phyloP scores from a whole-genome alignment of 2,329 filamentous ascomycete species.

The Tolypocladium nubicola region DNA sequence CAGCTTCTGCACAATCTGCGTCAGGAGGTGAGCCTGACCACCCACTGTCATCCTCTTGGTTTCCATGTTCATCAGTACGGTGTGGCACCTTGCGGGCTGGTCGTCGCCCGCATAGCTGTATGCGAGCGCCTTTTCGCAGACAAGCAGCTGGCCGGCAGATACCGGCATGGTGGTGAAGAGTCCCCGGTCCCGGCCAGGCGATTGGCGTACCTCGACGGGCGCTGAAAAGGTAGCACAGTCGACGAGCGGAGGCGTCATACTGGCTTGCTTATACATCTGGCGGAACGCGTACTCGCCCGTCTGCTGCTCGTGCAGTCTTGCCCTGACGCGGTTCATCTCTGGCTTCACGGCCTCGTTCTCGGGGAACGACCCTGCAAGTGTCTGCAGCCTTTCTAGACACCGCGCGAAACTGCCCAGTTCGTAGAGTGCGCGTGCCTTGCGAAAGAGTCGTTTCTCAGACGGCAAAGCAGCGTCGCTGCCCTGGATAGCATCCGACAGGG shows the following conservation, averaged over 20 bases:
- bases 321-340: constrained; percentile 17
- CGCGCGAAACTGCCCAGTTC: constrained; percentile 24
- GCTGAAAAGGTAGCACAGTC: constrained; percentile 36
- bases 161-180: constrained; percentile 39
- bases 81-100: neutral
- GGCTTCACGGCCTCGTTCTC: constrained; percentile 17
- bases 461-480: constrained; percentile 5
- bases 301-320: constrained; percentile 25
- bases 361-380: constrained; percentile 21
- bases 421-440: constrained; percentile 34
- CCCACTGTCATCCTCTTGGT: constrained; percentile 16
- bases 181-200: constrained; percentile 32
- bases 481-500: constrained; percentile 17
- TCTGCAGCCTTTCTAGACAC: constrained; percentile 22
- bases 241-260: constrained; percentile 10
- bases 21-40: constrained; percentile 28
- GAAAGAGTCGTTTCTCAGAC: constrained; percentile 32
- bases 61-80: constrained; percentile 20
- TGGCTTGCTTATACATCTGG: too few species aligned
- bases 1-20: constrained; percentile 32
- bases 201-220: constrained; percentile 28
- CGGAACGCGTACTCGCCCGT: constrained; percentile 28
- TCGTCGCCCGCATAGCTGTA: constrained; percentile 22
- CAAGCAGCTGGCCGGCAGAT: constrained; percentile 36
- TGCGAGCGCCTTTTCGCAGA: constrained; percentile 46